Conservation (phyloP, 352 stramenopile species). For the Pythium myriotylum region DNA sequence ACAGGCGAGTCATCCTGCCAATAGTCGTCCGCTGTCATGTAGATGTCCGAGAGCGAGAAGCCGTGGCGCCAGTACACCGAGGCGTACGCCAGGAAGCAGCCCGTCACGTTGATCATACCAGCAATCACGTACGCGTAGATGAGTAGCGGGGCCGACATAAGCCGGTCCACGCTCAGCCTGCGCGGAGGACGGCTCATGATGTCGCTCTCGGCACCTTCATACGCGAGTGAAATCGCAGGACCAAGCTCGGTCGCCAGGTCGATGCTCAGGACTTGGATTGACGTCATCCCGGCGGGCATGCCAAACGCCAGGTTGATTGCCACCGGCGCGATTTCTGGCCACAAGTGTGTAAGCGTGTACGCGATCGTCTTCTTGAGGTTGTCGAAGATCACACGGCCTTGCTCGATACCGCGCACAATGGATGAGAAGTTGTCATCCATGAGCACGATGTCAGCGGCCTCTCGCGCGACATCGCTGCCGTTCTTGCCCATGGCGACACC, state of each 20-base stretch:
- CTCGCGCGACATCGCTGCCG: constrained; percentile 93
- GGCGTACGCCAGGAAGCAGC: constrained; percentile 39
- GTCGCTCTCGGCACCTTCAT: constrained; percentile 73
- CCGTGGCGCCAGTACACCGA: constrained; percentile 42
- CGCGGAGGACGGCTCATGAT: constrained; percentile 80
- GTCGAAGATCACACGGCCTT: constrained; percentile 64
- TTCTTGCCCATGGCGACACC: constrained; percentile 96
- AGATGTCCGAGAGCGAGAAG: constrained; percentile 43
- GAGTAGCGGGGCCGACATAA: constrained; percentile 83
- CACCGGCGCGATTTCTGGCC: constrained; percentile 71
- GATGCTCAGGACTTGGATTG: constrained; percentile 88
- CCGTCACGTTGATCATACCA: constrained; percentile 72
- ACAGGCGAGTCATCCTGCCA: constrained; percentile 29
- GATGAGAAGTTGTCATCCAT: constrained; percentile 96
- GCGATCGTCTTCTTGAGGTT: constrained; percentile 94
- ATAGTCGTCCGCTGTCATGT: constrained; percentile 35
- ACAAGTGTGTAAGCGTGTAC: constrained; percentile 90
- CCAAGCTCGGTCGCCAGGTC: constrained; percentile 90
- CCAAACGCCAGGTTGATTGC: constrained; percentile 81
- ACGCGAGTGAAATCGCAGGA: constrained; percentile 89
- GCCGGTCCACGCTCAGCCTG: constrained; percentile 62
- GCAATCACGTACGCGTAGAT: constrained; percentile 85
- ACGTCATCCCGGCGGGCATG: constrained; percentile 78
- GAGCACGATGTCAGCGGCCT: constrained; percentile 94
- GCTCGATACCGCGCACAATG: constrained; percentile 83